phyloP scores from a whole-genome alignment of 306 rosid genomes.

The Prunus davidiana region DNA sequence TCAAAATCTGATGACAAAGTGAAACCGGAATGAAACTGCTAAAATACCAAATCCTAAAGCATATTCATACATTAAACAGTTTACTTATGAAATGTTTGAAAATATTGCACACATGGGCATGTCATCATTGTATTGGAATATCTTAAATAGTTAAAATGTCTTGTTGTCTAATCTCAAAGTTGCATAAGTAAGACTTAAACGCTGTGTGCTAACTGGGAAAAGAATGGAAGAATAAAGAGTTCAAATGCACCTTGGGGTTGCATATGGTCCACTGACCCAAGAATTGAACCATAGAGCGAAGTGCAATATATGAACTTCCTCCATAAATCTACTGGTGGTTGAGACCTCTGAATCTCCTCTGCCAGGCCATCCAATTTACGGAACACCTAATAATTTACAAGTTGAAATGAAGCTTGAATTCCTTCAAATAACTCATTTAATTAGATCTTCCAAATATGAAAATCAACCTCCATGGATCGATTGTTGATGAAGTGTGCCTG shows the following conservation, averaged over 20 bases:
- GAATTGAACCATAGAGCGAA: conserved; percentile 80
- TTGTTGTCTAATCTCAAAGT: background rate
- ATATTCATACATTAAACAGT: background rate
- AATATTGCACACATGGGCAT: background rate
- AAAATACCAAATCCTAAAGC: background rate
- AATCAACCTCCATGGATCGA: conserved; percentile 90
- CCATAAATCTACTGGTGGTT: conserved; percentile 94
- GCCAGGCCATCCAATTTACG: conserved; percentile 82
- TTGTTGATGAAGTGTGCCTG: conserved; percentile 94
- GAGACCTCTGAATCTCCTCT: conserved; percentile 83
- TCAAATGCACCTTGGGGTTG: conserved; percentile 80
- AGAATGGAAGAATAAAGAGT: conserved; percentile 5
- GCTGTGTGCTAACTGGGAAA: background rate
- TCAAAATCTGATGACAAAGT: conserved; percentile 65
- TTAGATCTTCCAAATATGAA: conserved; percentile 8
- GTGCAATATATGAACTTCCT: conserved; percentile 90
- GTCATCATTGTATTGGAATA: background rate
- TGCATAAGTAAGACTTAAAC: background rate
- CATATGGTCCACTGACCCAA: conserved; percentile 93
- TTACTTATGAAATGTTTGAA: background rate
- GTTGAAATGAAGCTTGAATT: conserved; percentile 13
- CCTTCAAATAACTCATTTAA: conserved; percentile 2
- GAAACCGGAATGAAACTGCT: conserved; percentile 27
- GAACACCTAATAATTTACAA: conserved; percentile 57
- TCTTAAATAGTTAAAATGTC: background rate